These are phyloP conservation scores for Helotiales sp. DNA, from an alignment of 2,329 filamentous ascomycete species.

Conservation along the genomic window DNA sequence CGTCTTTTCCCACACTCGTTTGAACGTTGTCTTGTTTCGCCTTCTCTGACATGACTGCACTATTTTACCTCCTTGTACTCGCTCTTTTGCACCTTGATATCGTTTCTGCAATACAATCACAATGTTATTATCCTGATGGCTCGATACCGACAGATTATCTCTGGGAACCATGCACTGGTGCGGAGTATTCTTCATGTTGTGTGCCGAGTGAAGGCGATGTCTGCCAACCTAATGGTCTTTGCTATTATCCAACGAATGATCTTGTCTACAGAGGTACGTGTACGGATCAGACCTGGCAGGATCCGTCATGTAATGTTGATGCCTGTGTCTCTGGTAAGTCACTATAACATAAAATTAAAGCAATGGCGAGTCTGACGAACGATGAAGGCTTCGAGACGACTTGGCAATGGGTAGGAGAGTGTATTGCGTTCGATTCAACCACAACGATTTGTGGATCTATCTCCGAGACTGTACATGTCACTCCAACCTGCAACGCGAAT, in stretches of 20 bases:
- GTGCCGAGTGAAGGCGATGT: conserved; percentile 22
- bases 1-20: conserved; percentile 1
- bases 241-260: conserved; percentile 13
- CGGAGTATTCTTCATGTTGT: conserved; percentile 19
- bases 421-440: conserved; percentile 2
- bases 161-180: conserved; percentile 19
- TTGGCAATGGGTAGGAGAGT: conserved; percentile 19
- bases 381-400: conserved; percentile 18
- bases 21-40: neutral
- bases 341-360: neutral
- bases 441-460: conserved; percentile 3
- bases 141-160: conserved; percentile 23
- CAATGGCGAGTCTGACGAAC: neutral
- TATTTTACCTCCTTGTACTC: conserved; percentile 7
- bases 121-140: conserved; percentile 25
- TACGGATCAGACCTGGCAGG: conserved; percentile 23
- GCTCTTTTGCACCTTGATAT: conserved; percentile 5
- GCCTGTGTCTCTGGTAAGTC: conserved; percentile 20
- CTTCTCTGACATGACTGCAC: neutral
- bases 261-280: conserved; percentile 20
- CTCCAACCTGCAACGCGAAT: conserved; percentile 11
- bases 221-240: conserved; percentile 21
- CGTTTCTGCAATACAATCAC: conserved; percentile 10
- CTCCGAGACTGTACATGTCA: conserved; percentile 2
- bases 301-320: conserved; percentile 17